Evolutionary conservation across 2,329 filamentous ascomycete species (phyloP).

Genomic region (Botrytis cinerea): DNA sequence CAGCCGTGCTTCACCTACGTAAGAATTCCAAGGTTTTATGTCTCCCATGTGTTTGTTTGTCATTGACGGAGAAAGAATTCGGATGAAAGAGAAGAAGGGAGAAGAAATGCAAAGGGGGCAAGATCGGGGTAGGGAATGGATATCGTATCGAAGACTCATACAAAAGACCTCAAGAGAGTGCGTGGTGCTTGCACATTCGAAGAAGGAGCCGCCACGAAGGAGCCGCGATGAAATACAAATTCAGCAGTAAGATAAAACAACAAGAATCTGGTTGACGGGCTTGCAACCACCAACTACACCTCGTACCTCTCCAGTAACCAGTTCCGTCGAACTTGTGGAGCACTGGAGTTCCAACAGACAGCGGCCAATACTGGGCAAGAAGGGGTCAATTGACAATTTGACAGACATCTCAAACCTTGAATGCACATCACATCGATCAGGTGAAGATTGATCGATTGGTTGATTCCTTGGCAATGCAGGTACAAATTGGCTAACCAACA

Average conservation of each 20-base stretch:
- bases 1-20: background rate
- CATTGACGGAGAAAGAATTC: background rate
- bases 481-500: background rate
- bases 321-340: background rate
- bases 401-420: background rate
- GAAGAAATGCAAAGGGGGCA: too few relatives aligned
- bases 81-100: background rate
- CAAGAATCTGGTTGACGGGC: background rate
- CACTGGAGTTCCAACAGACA: background rate
- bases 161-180: background rate
- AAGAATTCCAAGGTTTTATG: background rate
- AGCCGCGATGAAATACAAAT: background rate
- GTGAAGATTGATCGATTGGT: background rate
- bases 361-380: background rate
- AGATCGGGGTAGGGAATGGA: background rate
- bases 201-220: too few relatives aligned
- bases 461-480: background rate
- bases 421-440: background rate
- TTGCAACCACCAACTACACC: too few relatives aligned
- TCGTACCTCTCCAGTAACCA: background rate
- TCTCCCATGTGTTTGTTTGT: background rate
- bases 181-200: background rate
- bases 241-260: background rate
- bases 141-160: background rate
- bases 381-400: background rate